A percentile compares a stretch with the other conserved stretches of the same genome.
phyloP scores from a whole-genome alignment of 169 alveolate species.

The Eimeria falciformis region DNA sequence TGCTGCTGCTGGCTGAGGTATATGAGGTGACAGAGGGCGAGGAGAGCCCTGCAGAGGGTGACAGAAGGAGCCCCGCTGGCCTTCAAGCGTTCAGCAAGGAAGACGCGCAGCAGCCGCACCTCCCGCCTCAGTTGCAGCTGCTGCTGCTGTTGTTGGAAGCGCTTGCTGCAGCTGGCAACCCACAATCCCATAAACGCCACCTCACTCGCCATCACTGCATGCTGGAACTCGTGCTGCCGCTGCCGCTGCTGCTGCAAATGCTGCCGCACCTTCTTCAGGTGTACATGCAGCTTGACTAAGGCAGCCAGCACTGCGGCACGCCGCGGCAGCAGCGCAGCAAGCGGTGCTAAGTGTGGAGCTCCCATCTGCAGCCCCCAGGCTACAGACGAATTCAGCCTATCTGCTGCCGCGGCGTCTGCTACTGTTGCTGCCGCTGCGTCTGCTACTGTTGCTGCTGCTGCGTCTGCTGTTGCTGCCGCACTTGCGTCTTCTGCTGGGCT shows the following conservation, averaged over 20 bases:
- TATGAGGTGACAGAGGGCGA: background rate
- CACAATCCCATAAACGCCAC: background rate
- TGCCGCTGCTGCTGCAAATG: conserved; percentile 42
- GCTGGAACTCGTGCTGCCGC: conserved; percentile 26
- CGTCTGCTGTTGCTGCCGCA: background rate
- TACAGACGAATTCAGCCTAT: background rate
- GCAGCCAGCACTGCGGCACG: background rate
- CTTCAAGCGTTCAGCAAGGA: background rate
- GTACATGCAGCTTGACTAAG: conserved; percentile 11
- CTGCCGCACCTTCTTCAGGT: conserved; percentile 21
- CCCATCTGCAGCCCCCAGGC: conserved; percentile 47
- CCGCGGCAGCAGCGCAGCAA: conserved; percentile 12
- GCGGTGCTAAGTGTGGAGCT: conserved; percentile 29
- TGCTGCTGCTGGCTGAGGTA: conserved; percentile 9
- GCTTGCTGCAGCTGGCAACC: conserved; percentile 29
- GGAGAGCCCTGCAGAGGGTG: background rate
- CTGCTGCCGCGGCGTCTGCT: conserved; percentile 45
- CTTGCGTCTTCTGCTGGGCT: no score
- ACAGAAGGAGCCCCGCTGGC: background rate
- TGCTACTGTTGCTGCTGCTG: conserved; percentile 23
- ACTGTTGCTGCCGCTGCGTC: conserved; percentile 25
- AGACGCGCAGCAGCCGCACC: background rate
- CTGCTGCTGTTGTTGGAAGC: conserved; percentile 29
- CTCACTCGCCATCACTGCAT: background rate
- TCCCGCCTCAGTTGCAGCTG: background rate